These are phyloP conservation scores for Lentinus tigrinus DNA, from an alignment of 768 basidiomycete species.

Conservation along the genomic window DNA sequence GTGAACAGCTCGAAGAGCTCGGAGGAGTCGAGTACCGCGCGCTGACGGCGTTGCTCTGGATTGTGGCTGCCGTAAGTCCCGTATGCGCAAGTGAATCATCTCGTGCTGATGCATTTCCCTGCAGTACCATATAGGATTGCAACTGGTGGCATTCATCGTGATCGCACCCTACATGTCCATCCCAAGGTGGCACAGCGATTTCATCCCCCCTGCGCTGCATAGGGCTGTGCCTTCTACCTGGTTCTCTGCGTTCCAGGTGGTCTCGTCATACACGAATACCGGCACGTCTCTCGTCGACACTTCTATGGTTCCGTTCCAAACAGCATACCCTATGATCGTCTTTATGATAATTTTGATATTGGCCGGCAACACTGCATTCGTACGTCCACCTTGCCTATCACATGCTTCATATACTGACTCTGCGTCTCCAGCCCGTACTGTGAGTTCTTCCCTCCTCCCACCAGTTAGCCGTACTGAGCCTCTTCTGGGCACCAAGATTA, in stretches of 20 bases:
- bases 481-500: constrained; percentile 44
- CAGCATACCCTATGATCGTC: constrained; percentile 78
- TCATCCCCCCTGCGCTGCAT: constrained; percentile 58
- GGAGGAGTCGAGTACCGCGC: constrained; percentile 94
- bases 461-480: not conserved
- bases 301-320: constrained; percentile 91
- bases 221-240: constrained; percentile 60
- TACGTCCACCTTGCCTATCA: constrained; percentile 44
- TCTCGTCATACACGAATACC: constrained; percentile 87
- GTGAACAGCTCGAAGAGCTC: constrained; percentile 85
- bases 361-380: constrained; percentile 92
- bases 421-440: constrained; percentile 72
- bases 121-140: constrained; percentile 78
- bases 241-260: constrained; percentile 83
- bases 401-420: not conserved
- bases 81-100: not conserved
- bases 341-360: constrained; percentile 73
- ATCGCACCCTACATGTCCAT: constrained; percentile 80
- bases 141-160: constrained; percentile 67
- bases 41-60: constrained; percentile 77
- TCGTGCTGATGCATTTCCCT: not conserved
- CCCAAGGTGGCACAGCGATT: constrained; percentile 55
- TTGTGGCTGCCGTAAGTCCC: constrained; percentile 65
- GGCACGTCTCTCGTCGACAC: constrained; percentile 85
- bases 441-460: constrained; percentile 42